A percentile compares a stretch with the other conserved stretches of the same genome.
Conservation (phyloP, 495 filamentous ascomycete species). For the Terfezia claveryi region DNA sequence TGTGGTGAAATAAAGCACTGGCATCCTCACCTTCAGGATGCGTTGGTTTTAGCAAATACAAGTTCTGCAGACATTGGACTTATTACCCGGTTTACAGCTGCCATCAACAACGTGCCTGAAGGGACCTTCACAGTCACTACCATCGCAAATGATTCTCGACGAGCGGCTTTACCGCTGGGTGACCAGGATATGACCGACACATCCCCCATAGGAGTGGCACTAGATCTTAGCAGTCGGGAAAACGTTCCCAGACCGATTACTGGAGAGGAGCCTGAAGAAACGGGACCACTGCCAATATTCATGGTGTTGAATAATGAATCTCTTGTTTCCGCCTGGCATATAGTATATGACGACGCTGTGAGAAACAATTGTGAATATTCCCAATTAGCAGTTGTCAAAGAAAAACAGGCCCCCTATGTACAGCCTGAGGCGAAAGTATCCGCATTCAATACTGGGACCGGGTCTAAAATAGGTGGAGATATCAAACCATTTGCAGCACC, state of each 20-base stretch:
- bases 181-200: constrained; percentile 39
- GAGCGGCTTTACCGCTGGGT: constrained; percentile 48
- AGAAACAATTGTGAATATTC: constrained; percentile 47
- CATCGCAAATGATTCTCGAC: constrained; percentile 51
- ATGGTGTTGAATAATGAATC: constrained; percentile 81
- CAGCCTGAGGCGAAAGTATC: constrained; percentile 4
- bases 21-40: constrained; percentile 52
- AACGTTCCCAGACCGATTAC: constrained; percentile 58
- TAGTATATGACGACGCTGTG: constrained; percentile 74
- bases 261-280: constrained; percentile 51
- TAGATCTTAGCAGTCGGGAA: constrained; percentile 66
- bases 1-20: constrained; percentile 53
- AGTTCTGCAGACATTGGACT: constrained; percentile 54
- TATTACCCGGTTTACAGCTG: constrained; percentile 42
- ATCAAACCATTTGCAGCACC: constrained; percentile 7
- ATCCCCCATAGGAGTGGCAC: constrained; percentile 51
- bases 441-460: constrained; percentile 12
- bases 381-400: constrained; percentile 33
- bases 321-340: constrained; percentile 66
- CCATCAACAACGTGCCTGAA: constrained; percentile 37
- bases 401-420: constrained; percentile 8
- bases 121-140: constrained; percentile 49
- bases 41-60: constrained; percentile 64
- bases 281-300: constrained; percentile 66
- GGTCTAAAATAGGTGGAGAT: constrained; percentile 19